Base-by-base conservation (phyloP, 164 flowering plant species). In the Stephania yunnanensis region DNA sequence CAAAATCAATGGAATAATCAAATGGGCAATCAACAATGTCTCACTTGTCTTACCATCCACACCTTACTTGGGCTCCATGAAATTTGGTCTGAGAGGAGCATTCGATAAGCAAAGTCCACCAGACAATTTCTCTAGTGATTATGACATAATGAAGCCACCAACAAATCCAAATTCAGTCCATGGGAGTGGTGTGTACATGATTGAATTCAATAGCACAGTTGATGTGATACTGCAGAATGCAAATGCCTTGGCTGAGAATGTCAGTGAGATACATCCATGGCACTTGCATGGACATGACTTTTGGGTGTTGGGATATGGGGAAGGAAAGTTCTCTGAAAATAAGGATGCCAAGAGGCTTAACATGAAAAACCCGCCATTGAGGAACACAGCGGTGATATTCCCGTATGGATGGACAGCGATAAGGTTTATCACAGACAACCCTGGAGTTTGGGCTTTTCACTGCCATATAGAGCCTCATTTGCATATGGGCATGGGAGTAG, bases 401-500 rank as follows among this genome's bases (percentile, higher is more conserved):
- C 98, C 98, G 0, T 90, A 83, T n/a, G 98, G 99, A 17, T 95
- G 99, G 99, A 93, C 94, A 0, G 94, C 92, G 0, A n/a, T 95
- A 72, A 83, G 99, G 70, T 93, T 92, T 55, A 84, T 87, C 48
- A 86, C 98, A 2, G 93, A 92, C 78, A 95, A 95, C 75, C 99
- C 99, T 0, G 99, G 99, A 3, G 95, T 79, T 0, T 93, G 98
- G 99, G 92, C 97, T 1, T 95, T 95, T 68, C 98, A 95, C 69
- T 95, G 98, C 74, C 98, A 95, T 72, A 93, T 95, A 36, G 98
- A 95, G 78, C 94, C 97, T 3, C 98, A 95, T 76, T 76, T 93
- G 81, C 95, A 92, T 80, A 89, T 95, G 97, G 98, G 98, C 0
- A 95, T 95, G 98, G 98, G 97, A 0, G 95, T 91, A 11, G 80